phyloP scores from a whole-genome alignment of 179 eudicot species.

The Heliamphora pulchella region DNA sequence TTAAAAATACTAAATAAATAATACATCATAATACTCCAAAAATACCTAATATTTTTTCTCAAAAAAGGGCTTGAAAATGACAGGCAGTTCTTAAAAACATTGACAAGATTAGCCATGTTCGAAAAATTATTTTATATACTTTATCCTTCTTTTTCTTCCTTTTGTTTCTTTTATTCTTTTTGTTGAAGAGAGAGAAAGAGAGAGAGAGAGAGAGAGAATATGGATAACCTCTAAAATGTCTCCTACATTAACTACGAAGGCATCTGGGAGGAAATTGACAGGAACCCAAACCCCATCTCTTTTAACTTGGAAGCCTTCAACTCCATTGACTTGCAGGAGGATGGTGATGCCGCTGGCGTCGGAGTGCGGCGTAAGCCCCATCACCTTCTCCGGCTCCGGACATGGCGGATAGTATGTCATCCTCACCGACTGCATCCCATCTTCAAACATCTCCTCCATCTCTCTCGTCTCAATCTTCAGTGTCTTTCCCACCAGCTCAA shows the following conservation, averaged over 20 bases:
- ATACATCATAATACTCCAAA: no score
- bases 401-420: slow-evolving; percentile 36
- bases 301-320: slow-evolving; percentile 25
- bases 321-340: slow-evolving; percentile 25
- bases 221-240: slow-evolving; percentile 24
- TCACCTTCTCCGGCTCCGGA: slow-evolving; percentile 19
- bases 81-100: no score
- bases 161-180: neutral
- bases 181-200: no score
- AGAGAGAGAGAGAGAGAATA: neutral
- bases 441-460: slow-evolving; percentile 23
- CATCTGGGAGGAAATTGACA: slow-evolving; percentile 20
- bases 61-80: no score
- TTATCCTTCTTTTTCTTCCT: neutral
- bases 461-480: slow-evolving; percentile 19
- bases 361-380: slow-evolving; percentile 27
- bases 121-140: no score
- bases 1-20: no score
- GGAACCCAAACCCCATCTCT: slow-evolving; percentile 30
- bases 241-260: slow-evolving; percentile 25
- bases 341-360: slow-evolving; percentile 27
- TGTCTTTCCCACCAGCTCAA: slow-evolving; percentile 20
- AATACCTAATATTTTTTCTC: no score
- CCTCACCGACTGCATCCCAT: slow-evolving; percentile 26
- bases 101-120: no score